A percentile compares a stretch with the other conserved stretches of the same genome.
phyloP scores from a whole-genome alignment of 1,139 yeast genomes.

The Yamadazyma jaroonii region DNA sequence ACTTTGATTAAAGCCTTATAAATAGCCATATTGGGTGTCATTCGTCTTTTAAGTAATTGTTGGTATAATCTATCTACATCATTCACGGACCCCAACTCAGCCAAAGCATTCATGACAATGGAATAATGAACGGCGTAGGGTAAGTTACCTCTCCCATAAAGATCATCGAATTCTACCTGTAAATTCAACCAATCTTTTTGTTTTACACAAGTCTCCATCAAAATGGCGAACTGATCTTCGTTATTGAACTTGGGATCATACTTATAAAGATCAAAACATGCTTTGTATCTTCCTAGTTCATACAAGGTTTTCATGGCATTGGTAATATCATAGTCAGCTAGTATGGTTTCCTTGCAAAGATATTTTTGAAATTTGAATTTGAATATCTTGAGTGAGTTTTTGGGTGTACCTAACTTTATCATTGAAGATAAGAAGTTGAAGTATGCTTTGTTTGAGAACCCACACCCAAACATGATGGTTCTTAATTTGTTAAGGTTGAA shows the following conservation, averaged over 20 bases:
- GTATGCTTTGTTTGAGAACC: neutral
- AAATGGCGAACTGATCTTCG: slow-evolving; percentile 41
- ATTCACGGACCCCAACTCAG: slow-evolving; percentile 52
- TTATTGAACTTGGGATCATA: slow-evolving; percentile 23
- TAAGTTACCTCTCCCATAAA: slow-evolving; percentile 55
- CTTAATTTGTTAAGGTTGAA: neutral
- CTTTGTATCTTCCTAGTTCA: slow-evolving; percentile 19
- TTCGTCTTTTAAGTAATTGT: slow-evolving; percentile 44
- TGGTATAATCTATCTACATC: slow-evolving; percentile 53
- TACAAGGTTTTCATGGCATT: slow-evolving; percentile 29
- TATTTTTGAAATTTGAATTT: slow-evolving; percentile 18
- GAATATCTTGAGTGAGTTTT: slow-evolving; percentile 23
- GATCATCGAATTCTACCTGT: slow-evolving; percentile 59
- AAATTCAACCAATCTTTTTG: slow-evolving; percentile 57
- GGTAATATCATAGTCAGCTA: slow-evolving; percentile 25
- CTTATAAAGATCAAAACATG: slow-evolving; percentile 26
- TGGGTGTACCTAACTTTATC: slow-evolving; percentile 15
- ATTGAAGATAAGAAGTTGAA: slow-evolving; percentile 24
- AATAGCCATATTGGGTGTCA: slow-evolving; percentile 48
- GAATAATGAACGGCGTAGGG: slow-evolving; percentile 62
- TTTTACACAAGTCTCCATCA: slow-evolving; percentile 50
- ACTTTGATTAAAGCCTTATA: slow-evolving; percentile 49
- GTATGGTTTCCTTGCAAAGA: neutral
- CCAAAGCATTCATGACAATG: slow-evolving; percentile 62
- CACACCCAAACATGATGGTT: neutral